phyloP scores from a whole-genome alignment of 331 rosid species.

The Quercus tomentella region DNA sequence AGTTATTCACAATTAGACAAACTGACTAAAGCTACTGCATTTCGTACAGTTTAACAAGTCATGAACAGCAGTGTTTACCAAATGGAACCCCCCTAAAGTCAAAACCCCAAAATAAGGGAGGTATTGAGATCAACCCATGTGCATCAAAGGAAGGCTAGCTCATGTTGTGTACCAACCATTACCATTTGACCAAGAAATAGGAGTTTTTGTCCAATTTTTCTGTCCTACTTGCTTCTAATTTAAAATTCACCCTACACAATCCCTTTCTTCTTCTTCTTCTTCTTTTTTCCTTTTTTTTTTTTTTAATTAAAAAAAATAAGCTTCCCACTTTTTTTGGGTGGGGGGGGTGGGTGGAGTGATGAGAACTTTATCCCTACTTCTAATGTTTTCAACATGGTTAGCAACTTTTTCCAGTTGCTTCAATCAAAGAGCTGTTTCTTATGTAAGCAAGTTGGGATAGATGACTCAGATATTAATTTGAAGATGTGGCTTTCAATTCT shows the following conservation, averaged over 20 bases:
- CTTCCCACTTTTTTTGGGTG: no score
- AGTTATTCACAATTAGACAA: background rate
- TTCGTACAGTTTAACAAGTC: background rate
- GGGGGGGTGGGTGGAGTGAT: background rate
- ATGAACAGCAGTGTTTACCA: background rate
- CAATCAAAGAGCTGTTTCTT: background rate
- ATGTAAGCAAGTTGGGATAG: background rate
- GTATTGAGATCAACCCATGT: background rate
- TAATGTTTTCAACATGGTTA: background rate
- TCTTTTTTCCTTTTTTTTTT: no score
- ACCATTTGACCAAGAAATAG: background rate
- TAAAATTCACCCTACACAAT: no score
- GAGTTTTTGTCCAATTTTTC: background rate
- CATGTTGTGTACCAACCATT: background rate
- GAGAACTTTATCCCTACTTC: background rate
- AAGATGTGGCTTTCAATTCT: background rate
- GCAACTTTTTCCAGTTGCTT: background rate
- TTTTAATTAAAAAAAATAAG: no score
- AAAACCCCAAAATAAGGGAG: background rate
- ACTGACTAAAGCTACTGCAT: background rate
- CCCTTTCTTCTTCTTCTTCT: no score
- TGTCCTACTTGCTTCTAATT: background rate
- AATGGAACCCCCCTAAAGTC: background rate
- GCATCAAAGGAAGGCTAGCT: background rate
- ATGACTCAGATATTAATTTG: background rate